These are phyloP conservation scores for Oehlia diaphana DNA, from an alignment of 192 early-diverging fungal species.

Conservation along the genomic window DNA sequence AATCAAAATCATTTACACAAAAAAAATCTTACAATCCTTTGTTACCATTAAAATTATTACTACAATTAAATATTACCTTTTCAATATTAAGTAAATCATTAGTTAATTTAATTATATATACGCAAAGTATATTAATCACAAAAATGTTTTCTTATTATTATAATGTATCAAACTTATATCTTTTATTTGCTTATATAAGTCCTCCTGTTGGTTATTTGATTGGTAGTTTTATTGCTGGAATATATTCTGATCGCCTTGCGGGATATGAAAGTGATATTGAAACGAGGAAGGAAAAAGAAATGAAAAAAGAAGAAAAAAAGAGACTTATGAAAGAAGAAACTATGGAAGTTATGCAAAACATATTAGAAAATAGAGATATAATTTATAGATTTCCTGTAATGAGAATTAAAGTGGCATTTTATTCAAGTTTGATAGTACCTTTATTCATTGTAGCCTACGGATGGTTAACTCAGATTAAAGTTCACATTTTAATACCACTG, in stretches of 20 bases:
- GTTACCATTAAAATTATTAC: no score
- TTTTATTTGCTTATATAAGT: neutral
- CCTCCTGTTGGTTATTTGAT: neutral
- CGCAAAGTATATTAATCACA: neutral
- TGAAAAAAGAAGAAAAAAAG: neutral
- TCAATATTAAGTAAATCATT: neutral
- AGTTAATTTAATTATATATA: neutral
- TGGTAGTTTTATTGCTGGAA: neutral
- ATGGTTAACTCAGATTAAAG: neutral
- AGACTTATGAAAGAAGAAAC: neutral
- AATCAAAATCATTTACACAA: neutral
- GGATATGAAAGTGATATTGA: neutral
- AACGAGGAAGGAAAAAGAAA: neutral
- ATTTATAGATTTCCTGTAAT: neutral
- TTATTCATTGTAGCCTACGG: neutral
- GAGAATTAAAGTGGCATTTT: neutral
- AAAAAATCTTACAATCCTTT: neutral
- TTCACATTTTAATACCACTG: neutral
- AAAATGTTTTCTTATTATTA: neutral
- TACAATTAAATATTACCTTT: no score
- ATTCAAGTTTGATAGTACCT: neutral
- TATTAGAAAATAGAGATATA: neutral
- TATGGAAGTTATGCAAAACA: neutral
- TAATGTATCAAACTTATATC: neutral
- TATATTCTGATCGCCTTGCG: neutral